Evolutionary conservation across 2,329 filamentous ascomycete species (phyloP), one percentile per base, ranked within the genome.

Genomic region (Calycina marina): DNA sequence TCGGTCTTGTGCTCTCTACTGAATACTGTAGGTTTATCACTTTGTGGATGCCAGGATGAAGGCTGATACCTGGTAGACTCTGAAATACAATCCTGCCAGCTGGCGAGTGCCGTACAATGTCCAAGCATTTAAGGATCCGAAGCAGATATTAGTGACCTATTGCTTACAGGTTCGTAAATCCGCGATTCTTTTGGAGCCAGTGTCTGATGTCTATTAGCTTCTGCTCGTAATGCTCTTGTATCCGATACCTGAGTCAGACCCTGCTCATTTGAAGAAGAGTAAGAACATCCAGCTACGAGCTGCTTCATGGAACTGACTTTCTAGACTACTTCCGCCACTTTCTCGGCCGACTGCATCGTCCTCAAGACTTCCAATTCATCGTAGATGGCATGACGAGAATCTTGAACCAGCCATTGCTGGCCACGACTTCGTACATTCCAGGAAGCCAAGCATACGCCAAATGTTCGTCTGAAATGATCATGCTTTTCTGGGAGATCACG

Each of bases 321-420:
- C 16, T 26, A 52, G 49, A 98, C 54, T 88, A 77, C 50, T 96
- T 92, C 53, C 79, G 90, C 11, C 84, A 94, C 55, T 94, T 92
- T 32, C 44, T 54, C 16, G 52, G 90, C 17, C 73, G 88, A 22
- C 58, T 98, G 28, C 90, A 96, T 57, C 73, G 90, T 28, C 82
- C 88, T 1, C 85, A 94, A 54, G 90, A 98, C 53, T 96, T 98
- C 49, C 90, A 98, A 54, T 98, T 98, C 52, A 74, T 96, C 14
- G 82, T 92, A 8, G 86, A 94, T 51, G 86, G 86, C 30, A 93
- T 94, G 77, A 86, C 78, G 1, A 73, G 85, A 46, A 82, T 96
- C 29, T 62, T 98, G 31, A 90, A 92, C 46, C 88, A 94, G 46
- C 88, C 88, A 14, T 74, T 94, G 40, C 84, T 93, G 57, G 78